Evolutionary conservation across 2,329 filamentous ascomycete genomes (phyloP), one percentile per base, ranked within the genome.

Genomic region (Fonsecaea pugnacius): DNA sequence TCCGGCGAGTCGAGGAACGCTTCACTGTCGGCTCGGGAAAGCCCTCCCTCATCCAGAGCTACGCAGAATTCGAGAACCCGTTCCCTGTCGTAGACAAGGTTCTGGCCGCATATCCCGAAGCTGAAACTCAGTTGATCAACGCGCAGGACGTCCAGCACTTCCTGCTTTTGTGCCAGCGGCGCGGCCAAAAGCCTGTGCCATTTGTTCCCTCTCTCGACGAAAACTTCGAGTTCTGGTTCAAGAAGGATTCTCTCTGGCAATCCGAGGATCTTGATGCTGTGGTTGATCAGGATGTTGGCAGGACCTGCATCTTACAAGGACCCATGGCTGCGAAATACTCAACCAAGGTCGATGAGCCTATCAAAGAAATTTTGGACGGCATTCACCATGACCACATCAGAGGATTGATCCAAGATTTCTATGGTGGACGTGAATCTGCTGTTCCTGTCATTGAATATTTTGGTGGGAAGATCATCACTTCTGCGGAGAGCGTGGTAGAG

Each of bases 201-300:
- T 99, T 99, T 75, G 93, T 99, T 33, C 95, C 95, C 4, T 84
- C 90, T n/a, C 84, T 99, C 24, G 95, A 99, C 73, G 92, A 96
- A 68, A 96, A 94, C 76, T 99, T 99, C 71, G 95, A 99, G 76
- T 96, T 96, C 80, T 99, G 92, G 83, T 99, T 99, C 89, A 99
- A 99, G 88, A 99, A 99, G 83, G 95, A 99, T 78, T 99, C 95
- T 1, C 85, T 99, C 7, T 99, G 95, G 95, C 95, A 99, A 80
- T 98, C 95, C 0, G 95, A 99, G 79, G 95, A 99, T 74, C 84
- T 99, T 10, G 94, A 96, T 73, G 95, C 95, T 60, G 93, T 99
- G 63, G 93, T 97, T 66, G 94, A 85, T 71, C 95, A 98, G 79
- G 96, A 99, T 75, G 95, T 99, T 64, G 93, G 92, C 69, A 88